Conservation (phyloP, 1,284 basidiomycete species). For the Trichosporon sp. region DNA sequence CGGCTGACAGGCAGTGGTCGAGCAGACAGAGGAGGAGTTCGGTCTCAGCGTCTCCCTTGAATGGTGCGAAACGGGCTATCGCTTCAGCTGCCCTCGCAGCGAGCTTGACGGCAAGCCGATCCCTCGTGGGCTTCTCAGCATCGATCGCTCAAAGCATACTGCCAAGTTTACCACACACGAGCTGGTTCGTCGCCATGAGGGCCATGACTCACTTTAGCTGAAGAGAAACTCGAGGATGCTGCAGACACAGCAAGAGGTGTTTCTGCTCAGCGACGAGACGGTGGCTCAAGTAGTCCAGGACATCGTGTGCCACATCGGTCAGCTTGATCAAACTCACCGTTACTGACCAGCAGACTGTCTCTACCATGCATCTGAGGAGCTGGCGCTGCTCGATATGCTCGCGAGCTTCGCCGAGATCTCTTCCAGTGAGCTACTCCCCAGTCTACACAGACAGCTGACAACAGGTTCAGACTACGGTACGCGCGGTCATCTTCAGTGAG, state of each 20-base stretch:
- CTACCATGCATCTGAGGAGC: conserved; percentile 79
- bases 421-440: conserved; percentile 55
- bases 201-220: conserved; percentile 20
- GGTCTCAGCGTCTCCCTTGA: conserved; percentile 6
- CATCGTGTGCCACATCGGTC: conserved; percentile 59
- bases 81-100: conserved; percentile 1
- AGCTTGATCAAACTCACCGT: background rate
- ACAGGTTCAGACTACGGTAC: conserved; percentile 8
- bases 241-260: conserved; percentile 47
- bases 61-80: conserved; percentile 13
- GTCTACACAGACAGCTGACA: background rate
- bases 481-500: background rate
- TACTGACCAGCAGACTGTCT: conserved; percentile 54
- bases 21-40: background rate
- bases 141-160: conserved; percentile 17
- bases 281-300: conserved; percentile 64
- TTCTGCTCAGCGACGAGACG: conserved; percentile 74
- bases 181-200: conserved; percentile 53
- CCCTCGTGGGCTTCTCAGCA: conserved; percentile 8
- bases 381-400: conserved; percentile 72
- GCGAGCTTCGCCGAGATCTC: conserved; percentile 69
- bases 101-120: conserved; percentile 3
- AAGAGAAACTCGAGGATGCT: conserved; percentile 30
- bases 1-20: background rate
- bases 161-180: conserved; percentile 68